Conservation (phyloP, 495 filamentous ascomycete genomes). For the Entonaema liquescens region DNA sequence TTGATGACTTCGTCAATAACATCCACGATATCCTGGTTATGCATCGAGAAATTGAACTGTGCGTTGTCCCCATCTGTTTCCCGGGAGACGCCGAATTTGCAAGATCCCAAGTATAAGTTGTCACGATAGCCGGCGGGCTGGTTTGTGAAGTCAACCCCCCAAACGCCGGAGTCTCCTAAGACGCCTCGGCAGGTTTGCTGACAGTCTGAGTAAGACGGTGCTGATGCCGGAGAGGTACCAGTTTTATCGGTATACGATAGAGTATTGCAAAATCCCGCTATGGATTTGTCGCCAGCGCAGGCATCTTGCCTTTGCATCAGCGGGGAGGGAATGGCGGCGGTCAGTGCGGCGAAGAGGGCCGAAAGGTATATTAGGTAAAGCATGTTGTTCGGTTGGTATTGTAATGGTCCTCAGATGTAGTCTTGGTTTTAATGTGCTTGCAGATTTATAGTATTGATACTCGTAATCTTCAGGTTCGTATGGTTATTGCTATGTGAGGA, state of each 20-base stretch:
- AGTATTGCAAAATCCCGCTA: slow-evolving; percentile 32
- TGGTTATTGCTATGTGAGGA: not conserved
- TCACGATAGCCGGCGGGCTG: slow-evolving; percentile 25
- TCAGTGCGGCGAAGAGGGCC: slow-evolving; percentile 11
- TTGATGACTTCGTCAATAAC: slow-evolving; percentile 25
- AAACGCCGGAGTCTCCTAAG: slow-evolving; percentile 30
- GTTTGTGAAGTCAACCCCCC: slow-evolving; percentile 37
- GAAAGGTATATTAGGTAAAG: slow-evolving; percentile 1
- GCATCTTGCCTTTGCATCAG: slow-evolving; percentile 12
- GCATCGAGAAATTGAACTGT: slow-evolving; percentile 19
- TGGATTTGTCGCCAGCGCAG: slow-evolving; percentile 30
- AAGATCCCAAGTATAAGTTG: slow-evolving; percentile 11
- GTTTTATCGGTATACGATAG: slow-evolving; percentile 38
- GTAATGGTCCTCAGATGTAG: too few species aligned
- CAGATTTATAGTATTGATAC: not conserved
- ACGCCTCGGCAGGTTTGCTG: slow-evolving; percentile 31
- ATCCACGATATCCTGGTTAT: slow-evolving; percentile 42
- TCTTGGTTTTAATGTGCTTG: not conserved
- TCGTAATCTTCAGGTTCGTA: not conserved
- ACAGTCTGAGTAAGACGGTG: slow-evolving; percentile 17
- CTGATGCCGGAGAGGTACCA: not conserved
- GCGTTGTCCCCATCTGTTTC: slow-evolving; percentile 14
- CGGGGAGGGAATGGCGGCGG: not conserved
- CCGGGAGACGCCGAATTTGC: slow-evolving; percentile 30
- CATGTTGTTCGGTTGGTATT: slow-evolving; percentile 8